phyloP scores from a whole-genome alignment of 23 red algal genomes.

The Pyropia haitanensis region DNA sequence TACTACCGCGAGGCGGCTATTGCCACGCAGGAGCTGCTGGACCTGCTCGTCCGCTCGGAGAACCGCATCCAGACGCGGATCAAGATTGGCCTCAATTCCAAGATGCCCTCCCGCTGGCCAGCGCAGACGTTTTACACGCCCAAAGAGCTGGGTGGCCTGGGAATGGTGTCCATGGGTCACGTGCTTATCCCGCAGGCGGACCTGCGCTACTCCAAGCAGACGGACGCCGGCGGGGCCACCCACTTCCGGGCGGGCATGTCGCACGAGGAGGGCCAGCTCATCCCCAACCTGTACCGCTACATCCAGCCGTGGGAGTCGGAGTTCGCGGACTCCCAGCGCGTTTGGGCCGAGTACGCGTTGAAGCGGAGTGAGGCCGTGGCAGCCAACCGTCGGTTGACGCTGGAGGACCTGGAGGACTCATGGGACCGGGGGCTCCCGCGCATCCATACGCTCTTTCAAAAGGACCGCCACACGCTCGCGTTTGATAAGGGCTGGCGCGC shows the following conservation, averaged over 20 bases:
- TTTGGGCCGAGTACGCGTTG: conserved; percentile 92
- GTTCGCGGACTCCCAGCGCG: conserved; percentile 79
- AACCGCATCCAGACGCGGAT: conserved; percentile 94
- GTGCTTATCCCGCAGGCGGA: conserved; percentile 85
- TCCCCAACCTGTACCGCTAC: conserved; percentile 89
- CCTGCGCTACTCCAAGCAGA: conserved; percentile 71
- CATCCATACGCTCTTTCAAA: conserved; percentile 79
- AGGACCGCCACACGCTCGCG: conserved; percentile 80
- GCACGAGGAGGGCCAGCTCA: conserved; percentile 43
- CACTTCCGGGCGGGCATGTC: conserved; percentile 85
- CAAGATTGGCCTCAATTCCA: conserved; percentile 99
- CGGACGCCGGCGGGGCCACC: conserved; percentile 80
- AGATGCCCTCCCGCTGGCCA: conserved; percentile 96
- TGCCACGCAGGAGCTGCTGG: conserved; percentile 71
- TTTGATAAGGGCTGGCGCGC: conserved; percentile 95
- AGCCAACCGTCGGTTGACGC: conserved; percentile 62
- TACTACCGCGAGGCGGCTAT: conserved; percentile 85
- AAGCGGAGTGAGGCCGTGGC: conserved; percentile 64
- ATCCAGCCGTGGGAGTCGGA: conserved; percentile 91
- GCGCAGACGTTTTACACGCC: conserved; percentile 92
- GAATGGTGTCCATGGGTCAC: conserved; percentile 96
- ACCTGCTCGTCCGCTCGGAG: conserved; percentile 68
- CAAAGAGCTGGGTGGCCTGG: conserved; percentile 84
- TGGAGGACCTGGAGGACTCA: conserved; percentile 88
- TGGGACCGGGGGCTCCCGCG: conserved; percentile 94